Evolutionary conservation across 1,284 basidiomycete genomes (phyloP).

Genomic region (Trichosporon inkin): DNA sequence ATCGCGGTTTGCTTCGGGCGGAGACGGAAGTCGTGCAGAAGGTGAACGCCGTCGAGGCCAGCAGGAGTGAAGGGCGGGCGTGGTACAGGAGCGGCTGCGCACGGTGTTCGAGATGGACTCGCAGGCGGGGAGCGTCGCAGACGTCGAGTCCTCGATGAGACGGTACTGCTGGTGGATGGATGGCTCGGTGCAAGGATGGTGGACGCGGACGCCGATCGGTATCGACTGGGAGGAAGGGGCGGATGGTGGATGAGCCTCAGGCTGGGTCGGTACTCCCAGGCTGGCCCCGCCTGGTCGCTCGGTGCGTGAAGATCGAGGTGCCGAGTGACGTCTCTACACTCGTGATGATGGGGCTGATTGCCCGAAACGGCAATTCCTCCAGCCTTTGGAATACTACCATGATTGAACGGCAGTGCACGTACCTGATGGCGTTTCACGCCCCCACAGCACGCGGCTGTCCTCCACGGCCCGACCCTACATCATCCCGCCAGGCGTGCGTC

Average conservation of each 20-base stretch:
- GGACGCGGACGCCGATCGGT: background rate
- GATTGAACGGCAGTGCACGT: conserved; percentile 5
- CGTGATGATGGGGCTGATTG: background rate
- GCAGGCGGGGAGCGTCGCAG: no score
- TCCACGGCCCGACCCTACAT: background rate
- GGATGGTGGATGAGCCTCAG: background rate
- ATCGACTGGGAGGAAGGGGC: background rate
- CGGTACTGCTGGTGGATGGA: conserved; percentile 1
- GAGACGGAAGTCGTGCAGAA: no score
- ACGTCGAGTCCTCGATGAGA: no score
- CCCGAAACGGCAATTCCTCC: conserved; percentile 4
- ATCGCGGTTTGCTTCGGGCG: no score
- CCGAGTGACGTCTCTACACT: conserved; percentile 1
- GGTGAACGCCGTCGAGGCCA: no score
- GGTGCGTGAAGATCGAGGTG: background rate
- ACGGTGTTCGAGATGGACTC: no score
- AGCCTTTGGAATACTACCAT: background rate
- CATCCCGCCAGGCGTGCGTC: no score
- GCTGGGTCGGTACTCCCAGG: background rate
- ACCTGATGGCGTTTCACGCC: background rate
- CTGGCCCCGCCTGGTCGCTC: background rate
- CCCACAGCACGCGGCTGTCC: background rate
- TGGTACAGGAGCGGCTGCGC: no score
- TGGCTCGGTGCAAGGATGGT: background rate
- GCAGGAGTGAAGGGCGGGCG: no score